Conservation (phyloP, 768 basidiomycete species). For the Macrocybe gigantea region DNA sequence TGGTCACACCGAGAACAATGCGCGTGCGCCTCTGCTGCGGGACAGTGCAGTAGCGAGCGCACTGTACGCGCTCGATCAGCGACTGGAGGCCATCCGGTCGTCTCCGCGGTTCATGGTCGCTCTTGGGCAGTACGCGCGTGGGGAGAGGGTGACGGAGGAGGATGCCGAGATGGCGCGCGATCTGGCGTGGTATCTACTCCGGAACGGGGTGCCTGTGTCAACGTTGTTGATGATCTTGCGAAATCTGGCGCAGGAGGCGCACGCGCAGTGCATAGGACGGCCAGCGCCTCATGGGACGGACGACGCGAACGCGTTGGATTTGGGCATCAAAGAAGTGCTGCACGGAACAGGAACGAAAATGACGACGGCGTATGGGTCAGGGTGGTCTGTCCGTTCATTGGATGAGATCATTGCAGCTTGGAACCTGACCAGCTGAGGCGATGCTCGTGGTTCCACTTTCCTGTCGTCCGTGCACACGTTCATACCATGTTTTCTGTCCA, state of each 20-base stretch:
- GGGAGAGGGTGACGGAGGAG: constrained; percentile 33
- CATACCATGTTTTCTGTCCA: too few species aligned
- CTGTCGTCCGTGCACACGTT: too few species aligned
- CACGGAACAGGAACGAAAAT: constrained; percentile 82
- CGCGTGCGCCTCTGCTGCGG: constrained; percentile 62
- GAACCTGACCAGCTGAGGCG: constrained; percentile 19
- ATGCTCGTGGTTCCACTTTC: too few species aligned
- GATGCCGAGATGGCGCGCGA: constrained; percentile 27
- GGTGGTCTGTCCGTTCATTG: constrained; percentile 67
- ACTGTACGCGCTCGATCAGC: constrained; percentile 54
- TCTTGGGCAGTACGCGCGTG: constrained; percentile 51
- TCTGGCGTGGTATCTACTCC: constrained; percentile 67
- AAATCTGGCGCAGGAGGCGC: constrained; percentile 57
- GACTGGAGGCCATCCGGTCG: constrained; percentile 41
- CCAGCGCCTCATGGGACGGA: constrained; percentile 48
- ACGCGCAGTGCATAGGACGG: constrained; percentile 44
- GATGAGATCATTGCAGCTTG: constrained; percentile 62
- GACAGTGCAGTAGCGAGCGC: constrained; percentile 68
- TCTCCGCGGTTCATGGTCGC: constrained; percentile 34
- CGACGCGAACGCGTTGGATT: constrained; percentile 29
- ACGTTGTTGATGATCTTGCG: constrained; percentile 59
- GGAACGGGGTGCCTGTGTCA: constrained; percentile 66
- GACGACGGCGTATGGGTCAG: constrained; percentile 61
- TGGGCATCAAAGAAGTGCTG: constrained; percentile 76
- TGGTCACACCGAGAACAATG: constrained; percentile 60